Percentiles rank a stretch among this genome's conserved stretches.
Conservation (phyloP, 2,329 filamentous ascomycete genomes). For the Cladophialophora yegresii region DNA sequence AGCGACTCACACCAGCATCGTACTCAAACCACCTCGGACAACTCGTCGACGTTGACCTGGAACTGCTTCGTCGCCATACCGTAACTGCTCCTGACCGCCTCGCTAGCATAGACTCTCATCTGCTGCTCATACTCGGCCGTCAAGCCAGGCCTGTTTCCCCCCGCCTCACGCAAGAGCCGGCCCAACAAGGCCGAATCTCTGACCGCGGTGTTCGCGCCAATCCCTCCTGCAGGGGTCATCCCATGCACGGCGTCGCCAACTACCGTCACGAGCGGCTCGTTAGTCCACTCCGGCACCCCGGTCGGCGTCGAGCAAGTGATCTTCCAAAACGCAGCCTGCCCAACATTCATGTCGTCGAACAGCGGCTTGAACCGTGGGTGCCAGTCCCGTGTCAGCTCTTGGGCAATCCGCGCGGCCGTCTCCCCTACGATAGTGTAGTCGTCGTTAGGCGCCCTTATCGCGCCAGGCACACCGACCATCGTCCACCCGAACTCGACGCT, state of each 20-base stretch:
- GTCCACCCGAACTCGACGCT: constrained; percentile 65
- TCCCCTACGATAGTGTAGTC: constrained; percentile 61
- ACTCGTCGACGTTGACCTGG: constrained; percentile 53
- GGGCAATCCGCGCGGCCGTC: constrained; percentile 35
- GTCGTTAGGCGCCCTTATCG: constrained; percentile 61
- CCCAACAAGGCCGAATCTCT: constrained; percentile 47
- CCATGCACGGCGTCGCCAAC: constrained; percentile 51
- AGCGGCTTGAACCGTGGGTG: constrained; percentile 35
- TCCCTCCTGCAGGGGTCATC: constrained; percentile 52
- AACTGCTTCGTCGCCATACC: constrained; percentile 49
- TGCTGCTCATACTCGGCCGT: constrained; percentile 46
- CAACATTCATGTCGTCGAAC: constrained; percentile 39
- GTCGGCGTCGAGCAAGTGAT: constrained; percentile 42
- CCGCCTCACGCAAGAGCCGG: constrained; percentile 54
- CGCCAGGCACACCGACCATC: constrained; percentile 59
- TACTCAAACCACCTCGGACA: background rate
- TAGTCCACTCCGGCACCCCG: constrained; percentile 41
- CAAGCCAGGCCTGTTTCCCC: constrained; percentile 48
- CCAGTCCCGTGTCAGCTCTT: constrained; percentile 38
- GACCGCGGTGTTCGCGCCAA: constrained; percentile 52
- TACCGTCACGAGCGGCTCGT: constrained; percentile 44
- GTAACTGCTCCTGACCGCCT: constrained; percentile 60
- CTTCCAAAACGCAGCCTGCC: constrained; percentile 41
- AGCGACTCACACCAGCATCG: background rate
- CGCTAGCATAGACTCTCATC: constrained; percentile 56